Evolutionary conservation across 169 alveolate genomes (phyloP), one percentile per base, ranked within the genome.

Genomic region (Eimeria praecox): DNA sequence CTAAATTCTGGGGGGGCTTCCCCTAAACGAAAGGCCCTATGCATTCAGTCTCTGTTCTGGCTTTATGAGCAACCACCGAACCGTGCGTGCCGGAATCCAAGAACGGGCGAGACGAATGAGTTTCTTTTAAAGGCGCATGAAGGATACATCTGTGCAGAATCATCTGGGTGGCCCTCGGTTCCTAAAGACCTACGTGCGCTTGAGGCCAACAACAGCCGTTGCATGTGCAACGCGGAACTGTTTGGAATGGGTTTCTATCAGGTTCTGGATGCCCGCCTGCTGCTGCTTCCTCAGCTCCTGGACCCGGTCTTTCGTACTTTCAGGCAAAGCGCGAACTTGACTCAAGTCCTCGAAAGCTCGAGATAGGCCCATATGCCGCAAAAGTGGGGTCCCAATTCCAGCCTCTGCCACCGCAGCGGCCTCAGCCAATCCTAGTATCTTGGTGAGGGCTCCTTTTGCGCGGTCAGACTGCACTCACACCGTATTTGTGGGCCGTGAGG

Each of bases 301-400:
- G 12, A 87, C 27, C 30, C 44, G 30, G 22, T 27, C 44, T 42
- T 27, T 59, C 2, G 64, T 87, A 5, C 35, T 64, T 27, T 87
- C 94, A 10, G 94, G 83, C 49, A 87, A n/a, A 12, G 94, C 82
- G 8, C 62, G 83, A 62, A 87, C 94, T 30, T 64, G 94, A 18
- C 22, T 33, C 42, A 87, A 62, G 44, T 87, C 94, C 75, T 87
- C 94, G 75, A 87, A 87, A 87, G 94, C 94, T 62, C 94, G 83
- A 10, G 94, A 87, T 27, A 87, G 30, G 24, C 83, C 94, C 94
- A 87, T 87, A 24, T 87, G 83, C 66, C 94, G 82, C 82, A 87
- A 38, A 49, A 87, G 46, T 12, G 94, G 94, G 54, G 82, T 66
- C 46, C 82, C 62, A 27, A 87, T 35, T 38, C 83, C 64, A 38